A percentile compares a stretch with the other conserved stretches of the same genome.
Conservation (phyloP, 352 stramenopile species). For the Aphanomyces invadans region DNA sequence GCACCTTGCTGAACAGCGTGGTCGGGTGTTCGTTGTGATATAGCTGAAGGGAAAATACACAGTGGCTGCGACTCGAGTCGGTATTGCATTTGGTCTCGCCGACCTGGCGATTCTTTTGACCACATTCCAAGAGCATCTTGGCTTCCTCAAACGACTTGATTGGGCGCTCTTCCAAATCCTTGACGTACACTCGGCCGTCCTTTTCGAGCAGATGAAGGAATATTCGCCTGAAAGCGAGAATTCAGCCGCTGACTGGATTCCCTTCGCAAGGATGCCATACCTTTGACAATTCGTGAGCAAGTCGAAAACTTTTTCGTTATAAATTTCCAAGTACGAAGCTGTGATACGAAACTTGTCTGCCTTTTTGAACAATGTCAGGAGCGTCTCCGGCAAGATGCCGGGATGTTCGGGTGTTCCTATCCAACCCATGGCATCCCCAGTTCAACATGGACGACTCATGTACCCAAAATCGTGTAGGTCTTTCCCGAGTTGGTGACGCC, state of each 20-base stretch:
- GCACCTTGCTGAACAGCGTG: conserved; percentile 35
- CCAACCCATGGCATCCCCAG: not conserved
- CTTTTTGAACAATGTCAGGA: conserved; percentile 55
- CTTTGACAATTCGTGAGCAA: conserved; percentile 56
- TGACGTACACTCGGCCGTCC: conserved; percentile 84
- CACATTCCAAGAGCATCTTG: conserved; percentile 58
- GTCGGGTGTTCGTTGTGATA: conserved; percentile 33
- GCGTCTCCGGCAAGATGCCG: conserved; percentile 75
- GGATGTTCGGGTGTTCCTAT: conserved; percentile 36
- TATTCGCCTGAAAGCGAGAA: conserved; percentile 36
- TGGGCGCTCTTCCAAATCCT: conserved; percentile 56
- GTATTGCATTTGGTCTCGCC: conserved; percentile 85
- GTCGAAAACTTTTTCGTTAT: conserved; percentile 98
- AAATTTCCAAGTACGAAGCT: conserved; percentile 97
- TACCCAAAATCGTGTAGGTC: conserved; percentile 96
- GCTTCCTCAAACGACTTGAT: conserved; percentile 64
- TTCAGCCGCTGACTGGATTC: not conserved
- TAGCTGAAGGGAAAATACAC: conserved; percentile 83
- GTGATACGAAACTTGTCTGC: conserved; percentile 35
- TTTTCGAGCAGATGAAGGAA: conserved; percentile 72
- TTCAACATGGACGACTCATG: not conserved
- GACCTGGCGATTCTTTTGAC: conserved; percentile 65
- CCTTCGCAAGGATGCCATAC: not conserved
- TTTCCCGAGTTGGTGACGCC: conserved; percentile 99
- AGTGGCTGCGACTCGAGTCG: conserved; percentile 87